Evolutionary conservation across 2,329 filamentous ascomycete genomes (phyloP), one percentile per base, ranked within the genome.

Genomic region (Fusarium sp.): DNA sequence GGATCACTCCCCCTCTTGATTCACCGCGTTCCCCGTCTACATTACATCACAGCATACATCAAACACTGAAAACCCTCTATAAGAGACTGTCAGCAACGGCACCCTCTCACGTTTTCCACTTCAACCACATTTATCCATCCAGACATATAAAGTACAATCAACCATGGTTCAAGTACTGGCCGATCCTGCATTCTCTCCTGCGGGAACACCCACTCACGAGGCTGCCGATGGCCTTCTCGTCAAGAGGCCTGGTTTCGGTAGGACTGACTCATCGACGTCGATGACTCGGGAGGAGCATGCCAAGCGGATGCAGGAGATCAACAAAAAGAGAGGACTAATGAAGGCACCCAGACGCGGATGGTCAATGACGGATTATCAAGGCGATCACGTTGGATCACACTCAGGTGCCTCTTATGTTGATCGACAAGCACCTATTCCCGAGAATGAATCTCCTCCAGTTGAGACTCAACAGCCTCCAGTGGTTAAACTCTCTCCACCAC

Each of bases 321-420:
- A 71, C 65, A 72, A 75, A 43, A 76, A 78, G 68, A 77, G 77
- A 30, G 74, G 73, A 17, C 58, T 75, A 59, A 77, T 79, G 68
- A 78, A 78, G 46, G 66, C 77, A 8, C 82, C 83, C 3, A 77
- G 81, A 40, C 79, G 83, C 39, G 81, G 83, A 17, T 83, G 82
- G 74, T 83, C 83, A 30, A 78, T 82, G 71, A 79, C 80, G 42
- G 82, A 85, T 39, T 82, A 81, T 51, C 77, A 79, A 49, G 75
- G 75, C 44, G 75, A 76, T 19, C 49, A 75, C 68, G 42, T 70
- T 50, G 49, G 69, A 38, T 60, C 63, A 34, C 70, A 76, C 34
- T 63, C 65, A 7, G 43, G 66, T 20, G 55, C 71, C 15, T 56
- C 73, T 11, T 72, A 73, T 15, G 47, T 75, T 32, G 71, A 73